Evolutionary conservation across 352 stramenopile species (phyloP).

Genomic region (Pythium monospermum): DNA sequence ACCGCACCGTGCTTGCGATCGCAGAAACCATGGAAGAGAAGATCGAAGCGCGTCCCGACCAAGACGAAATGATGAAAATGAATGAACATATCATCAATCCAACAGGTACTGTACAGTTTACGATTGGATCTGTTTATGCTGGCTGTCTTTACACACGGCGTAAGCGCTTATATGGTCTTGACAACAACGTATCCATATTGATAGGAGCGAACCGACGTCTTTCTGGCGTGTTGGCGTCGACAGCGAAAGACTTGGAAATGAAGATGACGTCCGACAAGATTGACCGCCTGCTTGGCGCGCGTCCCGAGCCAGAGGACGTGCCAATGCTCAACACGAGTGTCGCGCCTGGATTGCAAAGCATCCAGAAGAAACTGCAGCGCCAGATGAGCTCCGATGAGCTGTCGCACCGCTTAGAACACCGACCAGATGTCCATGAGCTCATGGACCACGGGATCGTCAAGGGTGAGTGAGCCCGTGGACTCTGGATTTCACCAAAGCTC

Average conservation of each 20-base stretch:
- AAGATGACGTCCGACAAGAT: conserved; percentile 61
- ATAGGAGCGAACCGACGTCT: conserved; percentile 30
- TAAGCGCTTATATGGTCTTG: too few relatives aligned
- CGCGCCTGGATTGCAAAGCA: conserved; percentile 50
- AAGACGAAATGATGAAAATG: conserved; percentile 43
- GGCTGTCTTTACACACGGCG: too few relatives aligned
- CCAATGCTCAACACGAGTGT: conserved; percentile 54
- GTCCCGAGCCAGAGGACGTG: conserved; percentile 51
- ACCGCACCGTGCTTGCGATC: too few relatives aligned
- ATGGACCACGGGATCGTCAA: conserved; percentile 66
- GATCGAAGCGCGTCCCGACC: conserved; percentile 37
- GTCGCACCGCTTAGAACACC: conserved; percentile 53
- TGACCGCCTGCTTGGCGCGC: conserved; percentile 51
- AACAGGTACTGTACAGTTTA: conserved; percentile 14
- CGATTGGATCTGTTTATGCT: too few relatives aligned
- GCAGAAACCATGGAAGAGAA: conserved; percentile 38
- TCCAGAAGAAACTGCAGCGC: conserved; percentile 72
- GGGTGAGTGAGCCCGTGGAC: conserved; percentile 18
- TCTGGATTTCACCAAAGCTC: background rate
- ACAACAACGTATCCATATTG: background rate
- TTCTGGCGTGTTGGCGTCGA: conserved; percentile 35
- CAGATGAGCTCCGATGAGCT: conserved; percentile 75
- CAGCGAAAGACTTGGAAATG: conserved; percentile 45
- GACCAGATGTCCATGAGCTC: conserved; percentile 71
- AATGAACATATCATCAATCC: conserved; percentile 54